Evolutionary conservation across 371 early-diverging fungal genomes (phyloP), one percentile per base, ranked within the genome.

Genomic region (Mortierella sp.): DNA sequence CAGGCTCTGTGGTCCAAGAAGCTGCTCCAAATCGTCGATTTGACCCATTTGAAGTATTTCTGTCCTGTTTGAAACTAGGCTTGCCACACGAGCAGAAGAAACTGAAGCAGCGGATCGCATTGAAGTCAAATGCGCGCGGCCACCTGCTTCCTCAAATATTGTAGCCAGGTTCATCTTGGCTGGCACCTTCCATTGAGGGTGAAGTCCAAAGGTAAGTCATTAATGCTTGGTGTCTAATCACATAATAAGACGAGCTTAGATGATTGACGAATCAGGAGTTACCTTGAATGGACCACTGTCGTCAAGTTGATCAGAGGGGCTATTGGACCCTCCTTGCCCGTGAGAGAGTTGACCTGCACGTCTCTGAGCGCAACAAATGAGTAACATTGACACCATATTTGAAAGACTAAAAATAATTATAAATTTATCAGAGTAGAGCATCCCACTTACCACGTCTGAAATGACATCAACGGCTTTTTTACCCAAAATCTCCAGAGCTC

Each of bases 381-480:
- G 11, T n/a, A 51, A 5, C n/a, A 51, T n/a, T n/a, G n/a, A 5
- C n/a, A n/a, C n/a, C 18, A 51, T 51, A n/a, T 9, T 43, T 43
- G 43, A 16, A 43, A 43, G 11, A 6, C 3, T 3, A 3, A 1
- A 32, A 32, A 5, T 2, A 35, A 35, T 35, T 11, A 43, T 35
- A 35, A 35, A 35, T 35, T 35, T 35, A 8, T 51, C 2, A 51
- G 39, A 10, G 51, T 51, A 0, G 18, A 14, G 18, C 9, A n/a
- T 22, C 22, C 8, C 51, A 55, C 75, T 54, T 71, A 79, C 80
- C 72, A 80, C 80, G 37, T 80, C 80, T 5, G 80, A 75, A 30
- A 80, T 80, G 66, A 75, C 80, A 62, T 75, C 80, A 0, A 75
- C 80, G 1, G 80, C 80, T 40, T 65, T 80, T 59, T 80, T 80